These are phyloP conservation scores for Taphrina sp. DNA, from an alignment of 1,139 yeast genomes.

Conservation along the genomic window DNA sequence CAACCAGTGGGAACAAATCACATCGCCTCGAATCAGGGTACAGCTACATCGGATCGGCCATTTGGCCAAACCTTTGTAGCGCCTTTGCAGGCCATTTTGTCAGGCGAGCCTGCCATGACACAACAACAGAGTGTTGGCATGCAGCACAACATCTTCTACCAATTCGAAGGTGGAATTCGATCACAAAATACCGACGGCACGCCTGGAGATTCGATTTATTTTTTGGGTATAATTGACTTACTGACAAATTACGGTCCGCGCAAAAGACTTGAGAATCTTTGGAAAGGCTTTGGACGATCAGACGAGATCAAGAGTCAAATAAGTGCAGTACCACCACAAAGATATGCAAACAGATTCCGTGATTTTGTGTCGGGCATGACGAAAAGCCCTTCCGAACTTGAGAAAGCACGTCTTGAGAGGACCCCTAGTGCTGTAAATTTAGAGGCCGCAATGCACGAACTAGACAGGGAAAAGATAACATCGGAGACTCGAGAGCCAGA, in stretches of 20 bases:
- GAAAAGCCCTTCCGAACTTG: conserved; percentile 34
- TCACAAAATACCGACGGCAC: conserved; percentile 66
- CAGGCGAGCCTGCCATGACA: conserved; percentile 10
- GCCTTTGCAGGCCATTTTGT: conserved; percentile 10
- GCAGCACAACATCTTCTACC: conserved; percentile 60
- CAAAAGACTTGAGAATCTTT: conserved; percentile 80
- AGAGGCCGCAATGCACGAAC: conserved; percentile 18
- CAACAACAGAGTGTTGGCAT: conserved; percentile 19
- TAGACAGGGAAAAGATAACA: conserved; percentile 15
- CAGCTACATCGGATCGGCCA: no score
- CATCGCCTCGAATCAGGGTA: no score
- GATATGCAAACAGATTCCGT: conserved; percentile 84
- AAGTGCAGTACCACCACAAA: conserved; percentile 85
- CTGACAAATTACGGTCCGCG: conserved; percentile 76
- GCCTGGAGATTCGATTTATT: conserved; percentile 71
- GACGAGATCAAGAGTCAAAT: conserved; percentile 57
- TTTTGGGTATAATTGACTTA: conserved; percentile 91
- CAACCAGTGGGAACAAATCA: no score
- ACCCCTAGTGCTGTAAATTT: conserved; percentile 29
- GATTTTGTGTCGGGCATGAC: conserved; percentile 54
- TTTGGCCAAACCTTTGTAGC: no score
- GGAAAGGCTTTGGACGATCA: conserved; percentile 68
- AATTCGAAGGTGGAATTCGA: conserved; percentile 81
- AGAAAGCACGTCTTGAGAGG: conserved; percentile 12
- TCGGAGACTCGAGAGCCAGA: conserved; percentile 9